A percentile compares a stretch with the other conserved stretches of the same genome.
Evolutionary conservation across 192 early-diverging fungal species (phyloP).

Genomic region (Coemansia sp.): DNA sequence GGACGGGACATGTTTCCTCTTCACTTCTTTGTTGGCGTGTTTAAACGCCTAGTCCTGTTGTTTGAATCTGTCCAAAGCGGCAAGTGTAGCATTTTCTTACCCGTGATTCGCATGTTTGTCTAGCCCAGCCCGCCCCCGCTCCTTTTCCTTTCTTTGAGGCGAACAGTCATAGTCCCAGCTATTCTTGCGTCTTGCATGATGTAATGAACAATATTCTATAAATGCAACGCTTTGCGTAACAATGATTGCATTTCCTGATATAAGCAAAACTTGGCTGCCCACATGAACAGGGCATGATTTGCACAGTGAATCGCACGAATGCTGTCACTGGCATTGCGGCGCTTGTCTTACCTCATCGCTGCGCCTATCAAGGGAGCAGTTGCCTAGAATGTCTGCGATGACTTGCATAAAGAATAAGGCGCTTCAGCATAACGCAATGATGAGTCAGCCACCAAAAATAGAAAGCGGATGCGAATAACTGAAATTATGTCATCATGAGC

Average conservation of each 20-base stretch:
- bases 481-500: too few relatives aligned
- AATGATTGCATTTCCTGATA: not conserved
- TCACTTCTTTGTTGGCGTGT: not conserved
- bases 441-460: not conserved
- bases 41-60: not conserved
- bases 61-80: too few relatives aligned
- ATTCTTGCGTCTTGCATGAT: not conserved
- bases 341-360: not conserved
- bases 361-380: not conserved
- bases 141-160: too few relatives aligned
- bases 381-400: not conserved
- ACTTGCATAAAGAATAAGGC: not conserved
- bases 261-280: not conserved
- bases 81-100: not conserved
- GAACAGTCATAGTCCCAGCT: too few relatives aligned
- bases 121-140: not conserved
- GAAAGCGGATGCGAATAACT: not conserved
- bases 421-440: not conserved
- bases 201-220: not conserved
- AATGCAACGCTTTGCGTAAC: not conserved
- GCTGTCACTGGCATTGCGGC: not conserved
- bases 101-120: not conserved
- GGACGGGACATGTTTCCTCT: too few relatives aligned
- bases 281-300: not conserved
- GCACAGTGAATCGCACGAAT: not conserved